Evolutionary conservation across 2,329 filamentous ascomycete species (phyloP).

Genomic region (Sporothrix luriei): DNA sequence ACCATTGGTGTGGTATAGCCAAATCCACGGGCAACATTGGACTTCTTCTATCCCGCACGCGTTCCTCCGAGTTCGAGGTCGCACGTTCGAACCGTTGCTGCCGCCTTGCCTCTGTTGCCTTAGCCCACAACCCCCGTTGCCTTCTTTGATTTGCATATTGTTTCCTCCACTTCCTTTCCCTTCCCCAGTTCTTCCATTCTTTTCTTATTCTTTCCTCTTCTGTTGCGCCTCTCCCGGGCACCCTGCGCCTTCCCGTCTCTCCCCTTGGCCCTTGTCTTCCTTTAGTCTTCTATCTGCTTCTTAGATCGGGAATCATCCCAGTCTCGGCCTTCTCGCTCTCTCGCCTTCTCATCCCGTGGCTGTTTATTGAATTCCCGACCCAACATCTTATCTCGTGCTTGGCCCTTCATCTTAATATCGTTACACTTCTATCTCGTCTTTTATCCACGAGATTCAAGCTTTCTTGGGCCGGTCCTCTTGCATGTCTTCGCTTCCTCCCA

Average conservation of each 20-base stretch:
- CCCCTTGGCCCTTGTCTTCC: conserved; percentile 7
- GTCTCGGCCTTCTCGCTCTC: conserved; percentile 3
- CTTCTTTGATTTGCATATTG: not conserved
- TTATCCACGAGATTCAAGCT: not conserved
- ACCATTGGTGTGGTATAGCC: not conserved
- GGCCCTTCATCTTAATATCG: not conserved
- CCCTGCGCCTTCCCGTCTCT: conserved; percentile 2
- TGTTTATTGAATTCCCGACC: conserved; percentile 12
- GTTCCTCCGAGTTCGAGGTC: conserved; percentile 26
- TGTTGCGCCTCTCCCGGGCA: conserved; percentile 13
- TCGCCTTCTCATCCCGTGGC: not conserved
- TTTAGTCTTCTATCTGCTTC: conserved; percentile 15
- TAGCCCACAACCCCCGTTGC: not conserved
- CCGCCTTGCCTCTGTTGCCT: not conserved
- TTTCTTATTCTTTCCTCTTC: conserved; percentile 8
- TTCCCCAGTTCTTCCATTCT: not conserved
- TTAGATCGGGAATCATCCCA: not conserved
- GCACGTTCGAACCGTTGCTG: not conserved
- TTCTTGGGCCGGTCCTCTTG: conserved; percentile 1
- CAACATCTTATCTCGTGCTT: not conserved
- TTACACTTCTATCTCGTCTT: not conserved
- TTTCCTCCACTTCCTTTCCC: not conserved
- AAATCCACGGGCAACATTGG: conserved; percentile 10
- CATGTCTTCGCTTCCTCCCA: conserved; percentile 14
- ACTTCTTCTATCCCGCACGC: conserved; percentile 31